Base-by-base conservation (phyloP, 345 rosid genomes). In the Rhodamnia argentea region DNA sequence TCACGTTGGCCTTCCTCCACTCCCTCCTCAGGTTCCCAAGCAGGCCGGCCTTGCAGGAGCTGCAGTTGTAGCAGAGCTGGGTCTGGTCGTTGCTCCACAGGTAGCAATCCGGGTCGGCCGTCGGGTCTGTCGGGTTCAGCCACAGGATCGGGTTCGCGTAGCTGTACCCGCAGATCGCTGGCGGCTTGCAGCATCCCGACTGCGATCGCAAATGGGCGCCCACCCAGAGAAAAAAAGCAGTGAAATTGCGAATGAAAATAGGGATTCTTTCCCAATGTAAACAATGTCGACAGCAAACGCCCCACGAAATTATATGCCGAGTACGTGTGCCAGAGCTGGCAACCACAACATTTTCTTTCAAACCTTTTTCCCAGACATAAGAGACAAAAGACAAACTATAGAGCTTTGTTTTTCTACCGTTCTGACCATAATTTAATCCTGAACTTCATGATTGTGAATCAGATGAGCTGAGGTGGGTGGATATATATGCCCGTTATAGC, bases 141-240 rank as follows among this genome's bases (percentile, higher is more conserved):
- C 99, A 96, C 40, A 90, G 12, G 27, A 96, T 96, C 78, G 98
- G 98, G 90, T 90, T 94, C 91, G 92, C 96, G 16, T 90, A 96
- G 70, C 64, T 92, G 92, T 93, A 96, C 18, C 99, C 99, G 85
- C 99, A 96, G 2, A 82, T 89, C 24, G 95, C 90, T 23, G 99
- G 99, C 7, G 99, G 99, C 91, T 96, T 95, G 82, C 99, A 96
- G 59, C 99, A 96, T 13, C 99, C 99, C 37, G 98, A 93, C 99
- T 96, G 92, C 52, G 44, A 29, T 6, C 84, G 12, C 40, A 62
- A 22, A 54, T 59, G 32, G 44, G 18, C 8, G 42, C 83, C 52
- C 8, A 13, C 53, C 50, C 4, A 4, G 32, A 13, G 22, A 11
- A 44, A 13, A 24, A 12, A 40, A 47, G 8, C 26, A 47, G 6